Base-by-base conservation (phyloP, 257 asterid species). In the Osmanthus fragrans region DNA sequence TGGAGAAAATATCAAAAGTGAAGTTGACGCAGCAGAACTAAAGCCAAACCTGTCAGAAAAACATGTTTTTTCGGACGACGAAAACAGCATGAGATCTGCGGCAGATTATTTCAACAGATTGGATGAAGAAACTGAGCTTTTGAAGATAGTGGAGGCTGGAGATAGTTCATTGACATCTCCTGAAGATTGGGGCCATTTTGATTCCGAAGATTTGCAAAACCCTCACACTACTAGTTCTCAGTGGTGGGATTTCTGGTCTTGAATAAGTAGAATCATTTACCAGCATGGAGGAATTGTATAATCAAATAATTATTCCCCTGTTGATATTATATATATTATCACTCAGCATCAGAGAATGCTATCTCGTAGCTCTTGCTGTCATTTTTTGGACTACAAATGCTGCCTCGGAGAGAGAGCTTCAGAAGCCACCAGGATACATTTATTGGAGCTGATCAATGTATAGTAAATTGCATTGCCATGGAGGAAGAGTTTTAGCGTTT, bases 161-260 rank as follows among this genome's bases (percentile, higher is more conserved):
- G 84, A 83, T 54, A 80, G 80, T 76, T 84, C 88, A 19, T 60
- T 81, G 54, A 54, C 79, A n/a, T 82, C 85, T 21, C 85, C 80
- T 30, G 86, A 80, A 65, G 86, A 88, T 67, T 90, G 92, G 91
- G 79, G 89, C 3, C 74, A 65, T 51, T 79, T 88, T 47, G 85
- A 84, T n/a, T 83, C 86, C 5, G 81, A 83, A n/a, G 67, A 58
- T 58, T n/a, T 30, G 32, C 32, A 30, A 30, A 30, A 2, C 32
- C 32, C 67, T 3, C 67, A 30, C 21, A n/a, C 67, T 9, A 58
- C 32, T 45, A 73, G 58, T 67, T 36, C n/a, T 68, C 81, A 84
- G 64, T 90, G 90, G 91, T 88, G 89, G 91, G 94, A 84, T 49
- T 88, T 90, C 81, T 87, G 86, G 81, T 79, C 85, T 76, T 86